Evolutionary conservation across 2,329 filamentous ascomycete genomes (phyloP), one percentile per base, ranked within the genome.

Genomic region (Pezicula radicicola): DNA sequence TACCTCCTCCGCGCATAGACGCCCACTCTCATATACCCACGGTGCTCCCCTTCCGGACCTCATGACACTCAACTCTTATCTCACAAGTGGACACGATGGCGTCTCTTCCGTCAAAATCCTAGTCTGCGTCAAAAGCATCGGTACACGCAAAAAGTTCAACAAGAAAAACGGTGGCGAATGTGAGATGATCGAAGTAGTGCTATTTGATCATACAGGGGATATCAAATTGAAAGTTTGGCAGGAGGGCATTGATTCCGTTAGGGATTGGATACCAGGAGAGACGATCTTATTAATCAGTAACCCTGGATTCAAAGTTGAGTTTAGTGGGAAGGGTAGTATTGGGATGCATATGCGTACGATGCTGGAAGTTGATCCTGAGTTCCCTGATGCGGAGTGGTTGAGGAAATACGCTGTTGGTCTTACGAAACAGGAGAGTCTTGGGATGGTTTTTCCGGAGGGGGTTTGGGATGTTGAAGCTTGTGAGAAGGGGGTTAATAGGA

Each of bases 161-260:
- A 76, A 72, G 52, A 79, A 77, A 55, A 72, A 71, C 27, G 70
- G 74, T 39, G 69, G 60, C 3, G 63, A 68, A n/a, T 68, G 71
- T 1, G 71, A 78, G 28, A 68, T 80, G 12, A 61, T 77, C 25
- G 77, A 78, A 43, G 65, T 85, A 4, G 67, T 70, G 4, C 66
- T 85, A 9, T 81, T 82, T 58, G 83, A 86, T 61, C 75, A 84
- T 58, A 84, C 80, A 1, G 73, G 73, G 1, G 74, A 75, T 53
- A 75, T 75, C 4, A 68, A 71, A 2, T 66, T 85, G n/a, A 80
- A 74, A 15, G 66, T 84, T 4, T 85, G 80, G 75, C 74, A 74
- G 35, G 71, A 75, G n/a, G 67, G 77, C 43, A 71, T 75, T 47
- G 60, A 66, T 30, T 77, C 75, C 0, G 70, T 73, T 2, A 65